Base-by-base conservation (phyloP, 495 filamentous ascomycete genomes). In the Aspergillus leporis region DNA sequence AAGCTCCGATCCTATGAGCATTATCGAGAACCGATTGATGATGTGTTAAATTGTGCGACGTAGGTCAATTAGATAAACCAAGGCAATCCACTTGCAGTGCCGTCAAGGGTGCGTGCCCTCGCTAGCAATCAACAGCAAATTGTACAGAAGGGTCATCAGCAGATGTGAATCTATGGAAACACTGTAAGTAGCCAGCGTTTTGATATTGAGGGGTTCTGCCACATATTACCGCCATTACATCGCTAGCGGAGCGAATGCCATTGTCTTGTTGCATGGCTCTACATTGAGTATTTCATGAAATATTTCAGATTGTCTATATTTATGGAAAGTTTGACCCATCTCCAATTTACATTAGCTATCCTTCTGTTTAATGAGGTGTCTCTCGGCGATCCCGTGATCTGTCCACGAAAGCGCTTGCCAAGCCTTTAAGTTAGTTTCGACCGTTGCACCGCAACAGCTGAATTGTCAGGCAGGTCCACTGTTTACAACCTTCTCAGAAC, bases 381-480 rank as follows among this genome's bases (percentile, higher is more conserved):
- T 28, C 25, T 6, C 3, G 25, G 25, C 3, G 25, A 28, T 28
- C 25, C 25, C 25, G 25, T 28, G 25, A 28, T 28, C 66, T n/a
- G 28, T 4, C 2, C 23, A 18, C 4, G 53, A 31, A 41, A 18
- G 5, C 10, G 34, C 23, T 2, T 52, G 65, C 58, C 61, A 62
- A 60, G 64, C 53, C 58, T 61, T 54, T 56, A 48, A 51, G 47
- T 54, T 57, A 28, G 51, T 36, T 54, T 34, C 50, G 41, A 38
- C 50, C 51, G 72, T 75, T 76, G 72, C 70, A 62, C 59, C 63
- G 69, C 70, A 70, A 73, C 68, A 62, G 28, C 21, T 30, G 9
- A 40, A 41, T 45, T 38, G 16, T 13, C 21, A n/a, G 8, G 43
- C 19, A 47, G 43, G 19, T 21, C 13, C 9, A 18, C n/a, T 43